Evolutionary conservation across 2,329 filamentous ascomycete genomes (phyloP).

Genomic region (Fusarium tricinctum): DNA sequence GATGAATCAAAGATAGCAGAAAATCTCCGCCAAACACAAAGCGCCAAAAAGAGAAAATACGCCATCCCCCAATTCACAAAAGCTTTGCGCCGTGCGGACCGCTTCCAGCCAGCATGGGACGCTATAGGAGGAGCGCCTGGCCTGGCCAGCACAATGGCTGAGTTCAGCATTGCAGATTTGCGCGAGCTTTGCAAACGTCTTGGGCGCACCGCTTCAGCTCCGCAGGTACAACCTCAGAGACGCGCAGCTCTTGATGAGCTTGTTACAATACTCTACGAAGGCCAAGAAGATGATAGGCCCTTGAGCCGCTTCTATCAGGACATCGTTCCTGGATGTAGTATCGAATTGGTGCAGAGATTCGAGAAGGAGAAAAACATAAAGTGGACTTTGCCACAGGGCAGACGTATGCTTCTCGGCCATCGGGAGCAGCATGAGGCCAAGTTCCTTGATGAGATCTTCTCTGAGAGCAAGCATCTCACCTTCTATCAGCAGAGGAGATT

Average conservation of each 20-base stretch:
- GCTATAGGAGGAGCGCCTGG: conserved; percentile 44
- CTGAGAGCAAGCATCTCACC: background rate
- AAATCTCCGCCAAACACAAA: conserved; percentile 34
- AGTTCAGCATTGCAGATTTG: conserved; percentile 48
- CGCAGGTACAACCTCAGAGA: conserved; percentile 39
- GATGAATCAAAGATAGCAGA: conserved; percentile 15
- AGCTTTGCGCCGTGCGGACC: conserved; percentile 38
- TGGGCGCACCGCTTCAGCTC: conserved; percentile 41
- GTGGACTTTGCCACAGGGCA: conserved; percentile 36
- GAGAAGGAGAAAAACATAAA: conserved; percentile 25
- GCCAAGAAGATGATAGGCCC: conserved; percentile 36
- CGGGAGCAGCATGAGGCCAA: conserved; percentile 31
- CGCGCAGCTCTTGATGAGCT: conserved; percentile 43
- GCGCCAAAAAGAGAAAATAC: conserved; percentile 29
- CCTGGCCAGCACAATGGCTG: conserved; percentile 42
- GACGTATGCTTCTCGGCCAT: conserved; percentile 34
- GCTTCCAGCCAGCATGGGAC: conserved; percentile 44
- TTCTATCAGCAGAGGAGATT: conserved; percentile 21
- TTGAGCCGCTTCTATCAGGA: conserved; percentile 42
- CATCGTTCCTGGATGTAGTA: conserved; percentile 45
- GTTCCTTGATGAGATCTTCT: conserved; percentile 38
- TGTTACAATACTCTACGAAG: conserved; percentile 32
- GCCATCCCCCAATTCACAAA: conserved; percentile 43
- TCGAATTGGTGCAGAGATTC: conserved; percentile 38
- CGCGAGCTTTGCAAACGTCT: conserved; percentile 36